Conservation (phyloP, 495 filamentous ascomycete species). For the Neurospora discreta region DNA sequence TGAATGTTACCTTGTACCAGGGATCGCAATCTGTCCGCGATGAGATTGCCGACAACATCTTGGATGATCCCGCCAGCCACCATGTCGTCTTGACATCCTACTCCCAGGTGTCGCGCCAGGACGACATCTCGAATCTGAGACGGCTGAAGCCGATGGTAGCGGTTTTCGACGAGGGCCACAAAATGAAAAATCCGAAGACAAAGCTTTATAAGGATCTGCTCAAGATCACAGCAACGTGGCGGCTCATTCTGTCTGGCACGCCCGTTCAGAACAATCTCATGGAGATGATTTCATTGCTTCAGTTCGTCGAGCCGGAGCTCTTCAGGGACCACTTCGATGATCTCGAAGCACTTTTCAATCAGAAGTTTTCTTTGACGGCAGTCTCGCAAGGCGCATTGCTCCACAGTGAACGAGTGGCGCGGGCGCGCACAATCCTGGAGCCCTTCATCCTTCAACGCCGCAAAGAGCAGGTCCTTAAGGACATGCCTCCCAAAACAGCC, state of each 20-base stretch:
- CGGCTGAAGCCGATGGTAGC: constrained; percentile 46
- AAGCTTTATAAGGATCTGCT: constrained; percentile 71
- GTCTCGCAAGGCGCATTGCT: constrained; percentile 63
- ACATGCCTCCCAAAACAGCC: constrained; percentile 72
- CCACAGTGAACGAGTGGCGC: constrained; percentile 70
- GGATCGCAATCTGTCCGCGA: constrained; percentile 52
- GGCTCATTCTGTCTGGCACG: constrained; percentile 82
- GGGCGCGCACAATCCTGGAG: constrained; percentile 84
- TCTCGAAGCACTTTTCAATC: constrained; percentile 72
- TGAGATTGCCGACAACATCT: constrained; percentile 53
- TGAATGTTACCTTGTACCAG: constrained; percentile 75
- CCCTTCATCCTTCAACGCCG: constrained; percentile 89
- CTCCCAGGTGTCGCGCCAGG: constrained; percentile 28
- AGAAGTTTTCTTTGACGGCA: constrained; percentile 75
- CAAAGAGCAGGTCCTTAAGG: constrained; percentile 86
- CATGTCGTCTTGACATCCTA: constrained; percentile 93
- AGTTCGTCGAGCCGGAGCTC: constrained; percentile 79
- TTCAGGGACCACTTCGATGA: constrained; percentile 66
- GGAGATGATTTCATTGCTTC: constrained; percentile 77
- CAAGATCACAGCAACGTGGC: constrained; percentile 63
- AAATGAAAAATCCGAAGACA: constrained; percentile 76
- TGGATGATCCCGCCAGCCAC: constrained; percentile 48
- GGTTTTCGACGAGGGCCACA: constrained; percentile 89
- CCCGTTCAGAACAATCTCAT: constrained; percentile 93
- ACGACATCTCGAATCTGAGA: constrained; percentile 30